Base-by-base conservation (phyloP, 2,329 filamentous ascomycete genomes). In the Ceratocystiopsis brevicomis region DNA sequence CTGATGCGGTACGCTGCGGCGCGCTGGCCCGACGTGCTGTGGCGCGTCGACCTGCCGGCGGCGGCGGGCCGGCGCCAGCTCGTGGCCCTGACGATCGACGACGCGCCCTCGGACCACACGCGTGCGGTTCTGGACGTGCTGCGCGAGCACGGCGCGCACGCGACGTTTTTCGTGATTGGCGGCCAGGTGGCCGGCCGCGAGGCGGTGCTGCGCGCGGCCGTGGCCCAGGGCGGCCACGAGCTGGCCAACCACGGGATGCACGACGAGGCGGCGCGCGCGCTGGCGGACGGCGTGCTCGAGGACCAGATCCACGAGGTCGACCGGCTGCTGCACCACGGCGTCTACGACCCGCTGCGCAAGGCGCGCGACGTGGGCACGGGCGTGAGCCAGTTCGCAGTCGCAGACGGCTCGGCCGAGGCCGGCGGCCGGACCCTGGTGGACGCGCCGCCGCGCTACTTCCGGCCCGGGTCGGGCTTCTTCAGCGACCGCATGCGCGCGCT, bases 101-200 rank as follows among this genome's bases (percentile, higher is more conserved):
- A 94, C 60, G 81, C 77, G 25, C 86, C 86, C 0, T 87, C 81
- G 2, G 60, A 69, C 38, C 68, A 82, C 57, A 92, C 86, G 2
- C 54, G 60, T 38, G 72, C 77, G 44, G 86, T 94, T 46, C 62
- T 86, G 44, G 61, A 73, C 38, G 61, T 83, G 0, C 66, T 94
- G n/a, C 63, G 66, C 43, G 64, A 65, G 19, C 68, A 84, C 54
- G 67, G 70, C 45, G 83, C 79, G 14, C 73, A 67, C 17, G 86
- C 86, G 0, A 94, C 86, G 0, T 90, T 93, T 58, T 95, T 94
- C 59, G 69, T 92, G 32, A 93, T 94, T 52, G 86, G 86, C 10
- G 70, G 69, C 3, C 85, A 94, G 61, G 76, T 84, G 11, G 51
- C 64, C 0, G 72, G 69, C 2, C 53, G 65, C 25, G 68, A 78